phyloP scores from a whole-genome alignment of 345 rosid genomes.

The Erucastrum elatum region DNA sequence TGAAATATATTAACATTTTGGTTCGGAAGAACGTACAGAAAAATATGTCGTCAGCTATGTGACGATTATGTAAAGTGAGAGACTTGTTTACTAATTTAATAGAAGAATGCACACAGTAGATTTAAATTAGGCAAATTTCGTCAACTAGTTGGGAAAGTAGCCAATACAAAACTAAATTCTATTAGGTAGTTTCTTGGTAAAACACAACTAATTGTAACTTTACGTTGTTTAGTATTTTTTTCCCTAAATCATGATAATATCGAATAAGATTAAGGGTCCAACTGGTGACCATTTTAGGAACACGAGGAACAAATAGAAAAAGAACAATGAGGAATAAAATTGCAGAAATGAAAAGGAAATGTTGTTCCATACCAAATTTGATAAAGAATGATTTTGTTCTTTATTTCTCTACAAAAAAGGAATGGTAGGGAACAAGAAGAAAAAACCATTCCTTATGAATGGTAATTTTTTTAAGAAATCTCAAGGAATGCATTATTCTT shows the following conservation, averaged over 20 bases:
- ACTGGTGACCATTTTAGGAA: no score
- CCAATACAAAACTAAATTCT: conserved; percentile 28
- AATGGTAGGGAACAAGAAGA: no score
- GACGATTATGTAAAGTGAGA: conserved; percentile 28
- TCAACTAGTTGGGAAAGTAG: conserved; percentile 38
- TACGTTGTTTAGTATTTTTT: no score
- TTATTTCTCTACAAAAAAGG: no score
- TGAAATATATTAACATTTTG: conserved; percentile 10
- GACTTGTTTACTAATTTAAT: conserved; percentile 21
- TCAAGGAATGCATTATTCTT: no score
- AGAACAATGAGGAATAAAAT: no score
- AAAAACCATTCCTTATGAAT: no score
- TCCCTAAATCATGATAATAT: not conserved
- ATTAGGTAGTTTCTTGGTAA: conserved; percentile 26
- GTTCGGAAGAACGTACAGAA: not conserved
- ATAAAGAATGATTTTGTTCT: no score
- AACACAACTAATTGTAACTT: conserved; percentile 15
- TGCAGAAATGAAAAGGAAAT: no score
- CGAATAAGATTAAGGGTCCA: not conserved
- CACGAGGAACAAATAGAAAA: no score
- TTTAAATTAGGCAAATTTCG: conserved; percentile 7
- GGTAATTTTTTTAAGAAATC: no score
- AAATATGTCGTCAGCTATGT: conserved; percentile 32
- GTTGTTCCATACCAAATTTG: no score
- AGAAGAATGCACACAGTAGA: conserved; percentile 5